Evolutionary conservation across 192 early-diverging fungal genomes (phyloP).

Genomic region (Backusella westeae): DNA sequence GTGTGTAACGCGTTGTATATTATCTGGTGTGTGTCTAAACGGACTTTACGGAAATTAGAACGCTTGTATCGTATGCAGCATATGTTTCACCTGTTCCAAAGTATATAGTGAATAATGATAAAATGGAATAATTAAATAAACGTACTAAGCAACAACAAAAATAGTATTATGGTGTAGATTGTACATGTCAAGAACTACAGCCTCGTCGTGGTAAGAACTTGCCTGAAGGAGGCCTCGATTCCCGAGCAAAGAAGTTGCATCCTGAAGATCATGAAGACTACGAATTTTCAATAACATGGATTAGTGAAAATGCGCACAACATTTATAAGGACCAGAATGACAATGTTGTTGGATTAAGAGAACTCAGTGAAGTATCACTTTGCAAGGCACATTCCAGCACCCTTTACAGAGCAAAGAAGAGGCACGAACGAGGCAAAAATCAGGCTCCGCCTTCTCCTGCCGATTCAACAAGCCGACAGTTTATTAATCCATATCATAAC

Average conservation of each 20-base stretch:
- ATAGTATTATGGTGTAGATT: constrained; percentile 31
- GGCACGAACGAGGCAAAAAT: constrained; percentile 11
- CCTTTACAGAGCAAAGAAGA: constrained; percentile 39
- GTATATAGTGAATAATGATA: constrained; percentile 9
- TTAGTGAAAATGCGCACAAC: constrained; percentile 30
- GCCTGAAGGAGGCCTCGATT: constrained; percentile 30
- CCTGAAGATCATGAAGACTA: constrained; percentile 29
- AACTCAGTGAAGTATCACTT: constrained; percentile 33
- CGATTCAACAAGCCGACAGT: constrained; percentile 14
- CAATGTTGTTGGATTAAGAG: constrained; percentile 21
- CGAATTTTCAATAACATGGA: constrained; percentile 32
- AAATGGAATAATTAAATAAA: not conserved
- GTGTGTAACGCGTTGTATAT: constrained; percentile 1
- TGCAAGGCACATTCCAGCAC: constrained; percentile 39
- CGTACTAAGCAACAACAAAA: not conserved
- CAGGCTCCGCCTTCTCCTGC: constrained; percentile 32
- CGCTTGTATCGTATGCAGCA: constrained; percentile 35
- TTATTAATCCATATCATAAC: not conserved
- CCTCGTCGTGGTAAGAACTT: constrained; percentile 35
- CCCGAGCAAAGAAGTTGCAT: constrained; percentile 36
- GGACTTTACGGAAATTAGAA: constrained; percentile 22
- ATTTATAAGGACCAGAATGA: constrained; percentile 30
- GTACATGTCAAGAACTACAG: constrained; percentile 27
- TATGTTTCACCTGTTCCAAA: constrained; percentile 37
- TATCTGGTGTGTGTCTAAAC: not conserved